Evolutionary conservation across 2,329 filamentous ascomycete genomes (phyloP).

Genomic region (Ilyonectria mors-panacis): DNA sequence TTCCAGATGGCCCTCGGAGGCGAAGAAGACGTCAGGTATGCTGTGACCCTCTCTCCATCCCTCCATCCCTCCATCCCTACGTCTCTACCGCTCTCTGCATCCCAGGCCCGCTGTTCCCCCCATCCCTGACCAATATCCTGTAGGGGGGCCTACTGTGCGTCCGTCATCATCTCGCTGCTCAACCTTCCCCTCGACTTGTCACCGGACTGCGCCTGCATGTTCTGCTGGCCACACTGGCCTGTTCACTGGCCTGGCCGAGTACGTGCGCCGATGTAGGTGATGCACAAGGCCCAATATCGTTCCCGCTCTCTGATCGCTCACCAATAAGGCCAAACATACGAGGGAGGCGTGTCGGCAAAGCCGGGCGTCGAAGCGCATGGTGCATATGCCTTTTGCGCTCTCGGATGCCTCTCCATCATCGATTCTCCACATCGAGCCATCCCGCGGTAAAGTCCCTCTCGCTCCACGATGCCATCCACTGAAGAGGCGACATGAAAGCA

Average conservation of each 20-base stretch:
- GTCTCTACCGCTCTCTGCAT: background rate
- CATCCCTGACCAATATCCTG: conserved; percentile 33
- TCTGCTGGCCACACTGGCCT: conserved; percentile 75
- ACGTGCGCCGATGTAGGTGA: conserved; percentile 82
- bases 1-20: conserved; percentile 90
- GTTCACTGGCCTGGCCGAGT: conserved; percentile 81
- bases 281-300: conserved; percentile 36
- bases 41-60: conserved; percentile 29
- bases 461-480: conserved; percentile 47
- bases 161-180: conserved; percentile 86
- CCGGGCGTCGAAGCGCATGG: conserved; percentile 95
- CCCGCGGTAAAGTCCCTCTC: conserved; percentile 71
- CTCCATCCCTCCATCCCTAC: background rate
- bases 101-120: conserved; percentile 36
- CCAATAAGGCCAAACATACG: conserved; percentile 85
- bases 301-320: conserved; percentile 38
- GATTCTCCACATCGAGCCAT: conserved; percentile 84
- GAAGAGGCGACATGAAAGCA: conserved; percentile 48
- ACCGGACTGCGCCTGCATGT: conserved; percentile 77
- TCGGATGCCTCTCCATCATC: conserved; percentile 90
- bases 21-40: conserved; percentile 91
- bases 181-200: conserved; percentile 87
- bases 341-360: conserved; percentile 91
- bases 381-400: conserved; percentile 94
- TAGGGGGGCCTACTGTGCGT: conserved; percentile 92